Evolutionary conservation across 2,329 filamentous ascomycete species (phyloP).

Genomic region (Acrocalymma vagum): DNA sequence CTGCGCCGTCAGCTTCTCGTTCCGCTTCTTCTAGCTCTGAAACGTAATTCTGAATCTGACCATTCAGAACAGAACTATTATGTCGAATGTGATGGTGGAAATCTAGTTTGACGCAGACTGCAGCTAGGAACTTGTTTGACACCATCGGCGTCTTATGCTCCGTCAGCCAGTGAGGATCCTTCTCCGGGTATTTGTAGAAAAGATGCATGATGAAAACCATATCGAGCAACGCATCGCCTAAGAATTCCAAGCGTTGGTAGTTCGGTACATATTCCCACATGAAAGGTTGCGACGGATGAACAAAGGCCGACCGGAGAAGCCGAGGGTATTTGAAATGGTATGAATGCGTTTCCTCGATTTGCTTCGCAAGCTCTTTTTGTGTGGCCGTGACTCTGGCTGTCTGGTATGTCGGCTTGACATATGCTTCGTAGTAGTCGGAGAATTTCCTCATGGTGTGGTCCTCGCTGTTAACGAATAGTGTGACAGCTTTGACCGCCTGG

Average conservation of each 20-base stretch:
- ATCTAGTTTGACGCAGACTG: slow-evolving; percentile 78
- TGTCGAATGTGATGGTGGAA: slow-evolving; percentile 77
- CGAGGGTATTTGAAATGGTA: slow-evolving; percentile 79
- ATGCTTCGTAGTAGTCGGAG: slow-evolving; percentile 75
- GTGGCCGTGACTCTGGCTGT: slow-evolving; percentile 66
- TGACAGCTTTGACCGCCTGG: slow-evolving; percentile 71
- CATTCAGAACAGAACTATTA: slow-evolving; percentile 59
- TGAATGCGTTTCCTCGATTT: slow-evolving; percentile 67
- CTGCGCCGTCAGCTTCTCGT: slow-evolving; percentile 56
- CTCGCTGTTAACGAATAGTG: slow-evolving; percentile 71
- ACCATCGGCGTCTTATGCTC: slow-evolving; percentile 99
- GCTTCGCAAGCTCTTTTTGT: slow-evolving; percentile 72
- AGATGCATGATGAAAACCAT: slow-evolving; percentile 85
- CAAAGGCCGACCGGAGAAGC: slow-evolving; percentile 84
- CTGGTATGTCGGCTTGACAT: slow-evolving; percentile 77
- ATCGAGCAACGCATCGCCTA: slow-evolving; percentile 89
- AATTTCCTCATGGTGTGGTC: slow-evolving; percentile 76
- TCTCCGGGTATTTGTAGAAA: slow-evolving; percentile 77
- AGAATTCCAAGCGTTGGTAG: slow-evolving; percentile 91
- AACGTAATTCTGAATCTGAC: slow-evolving; percentile 63
- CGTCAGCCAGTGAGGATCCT: slow-evolving; percentile 94
- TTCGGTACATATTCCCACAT: slow-evolving; percentile 81
- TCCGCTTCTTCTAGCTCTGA: slow-evolving; percentile 65
- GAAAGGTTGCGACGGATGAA: slow-evolving; percentile 82
- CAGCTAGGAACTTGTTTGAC: slow-evolving; percentile 91